Conservation (phyloP, 192 early-diverging fungal genomes). For the Jimgerdemannia lactiflua region DNA sequence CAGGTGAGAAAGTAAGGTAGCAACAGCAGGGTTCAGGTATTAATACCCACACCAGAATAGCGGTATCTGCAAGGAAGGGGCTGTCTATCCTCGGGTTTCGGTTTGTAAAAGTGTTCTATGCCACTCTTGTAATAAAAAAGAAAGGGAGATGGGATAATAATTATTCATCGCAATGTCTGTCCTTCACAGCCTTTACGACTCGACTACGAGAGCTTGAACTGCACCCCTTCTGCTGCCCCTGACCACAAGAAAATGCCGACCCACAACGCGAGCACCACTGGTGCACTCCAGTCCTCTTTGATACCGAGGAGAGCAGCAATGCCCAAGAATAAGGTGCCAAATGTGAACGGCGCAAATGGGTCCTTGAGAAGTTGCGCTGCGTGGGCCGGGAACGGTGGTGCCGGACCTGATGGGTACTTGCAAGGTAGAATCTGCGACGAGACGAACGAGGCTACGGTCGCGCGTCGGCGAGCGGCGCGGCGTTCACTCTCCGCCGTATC, state of each 20-base stretch:
- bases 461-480: neutral
- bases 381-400: neutral
- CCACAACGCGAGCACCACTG: constrained; percentile 24
- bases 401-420: neutral
- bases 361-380: constrained; percentile 2
- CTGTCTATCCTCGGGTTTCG: neutral
- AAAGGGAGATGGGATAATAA: neutral
- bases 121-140: neutral
- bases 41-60: neutral
- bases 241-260: constrained; percentile 35
- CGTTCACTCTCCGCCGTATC: neutral
- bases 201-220: constrained; percentile 15
- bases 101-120: neutral
- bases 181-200: neutral
- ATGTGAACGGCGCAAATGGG: constrained; percentile 18
- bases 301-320: constrained; percentile 21
- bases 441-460: neutral
- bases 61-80: neutral
- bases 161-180: neutral
- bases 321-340: constrained; percentile 24
- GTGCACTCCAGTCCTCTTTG: constrained; percentile 40
- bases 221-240: constrained; percentile 18
- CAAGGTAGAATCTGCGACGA: neutral
- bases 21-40: neutral
- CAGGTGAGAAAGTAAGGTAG: neutral